Base-by-base conservation (phyloP, 768 basidiomycete species). In the Psilocybe azurescens region DNA sequence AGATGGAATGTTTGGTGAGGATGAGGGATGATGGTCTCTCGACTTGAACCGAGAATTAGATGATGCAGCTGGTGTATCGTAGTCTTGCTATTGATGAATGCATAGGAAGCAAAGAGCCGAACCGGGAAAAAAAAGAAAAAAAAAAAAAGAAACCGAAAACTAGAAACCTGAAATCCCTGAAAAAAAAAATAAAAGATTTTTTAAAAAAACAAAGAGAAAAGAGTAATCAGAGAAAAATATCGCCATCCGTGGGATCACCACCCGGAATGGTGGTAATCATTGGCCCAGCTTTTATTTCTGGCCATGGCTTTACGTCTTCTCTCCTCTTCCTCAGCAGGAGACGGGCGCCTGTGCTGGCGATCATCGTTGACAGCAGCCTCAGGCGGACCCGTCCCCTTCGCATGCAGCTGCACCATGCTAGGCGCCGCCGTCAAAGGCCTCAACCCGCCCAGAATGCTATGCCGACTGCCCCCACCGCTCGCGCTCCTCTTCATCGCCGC, bases 261-360 rank as follows among this genome's bases (percentile, higher is more conserved):
- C 46, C 89, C 89, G 16, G 81, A 70, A 62, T 75, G 78, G 72
- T 90, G 89, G 71, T 82, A 90, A 63, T 90, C 87, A 61, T 89
- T 83, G 20, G 86, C 84, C 87, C 85, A 89, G 69, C 86, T 90
- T 55, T 83, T 80, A 70, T 88, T 89, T 65, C 87, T 76, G 55
- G 85, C 82, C 72, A 89, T 70, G 10, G 82, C 83, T 33, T 74
- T 76, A 72, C 73, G 75, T 65, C 66, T 78, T 65, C 73, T 77
- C 69, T 79, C 80, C 41, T 81, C 79, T 61, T 67, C 75, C 63
- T 79, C 78, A n/a, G 48, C 57, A 30, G 29, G n/a, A 13, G 41
- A 13, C 41, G 36, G 16, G 33, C 29, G 28, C 39, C 32, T 53
- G 44, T 32, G 38, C 39, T 29, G 36, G 33, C 39, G 51, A 57